Conservation (phyloP, 2,329 filamentous ascomycete genomes). For the Gaeumannomyces tritici region DNA sequence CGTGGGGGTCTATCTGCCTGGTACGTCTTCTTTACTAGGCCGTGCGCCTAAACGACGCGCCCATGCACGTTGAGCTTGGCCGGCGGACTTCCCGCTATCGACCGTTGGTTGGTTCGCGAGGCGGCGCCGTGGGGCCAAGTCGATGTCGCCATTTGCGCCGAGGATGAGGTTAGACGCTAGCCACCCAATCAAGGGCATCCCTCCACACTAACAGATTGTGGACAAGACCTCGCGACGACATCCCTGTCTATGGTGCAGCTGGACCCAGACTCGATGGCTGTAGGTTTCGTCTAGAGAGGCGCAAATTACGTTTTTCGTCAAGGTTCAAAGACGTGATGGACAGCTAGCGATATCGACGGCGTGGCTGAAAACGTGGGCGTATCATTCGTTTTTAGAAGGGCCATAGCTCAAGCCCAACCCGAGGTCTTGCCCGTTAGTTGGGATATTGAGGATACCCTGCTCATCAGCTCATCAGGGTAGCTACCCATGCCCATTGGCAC, state of each 20-base stretch:
- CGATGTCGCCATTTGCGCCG: neutral
- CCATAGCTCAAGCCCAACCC: too few relatives aligned
- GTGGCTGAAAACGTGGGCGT: neutral
- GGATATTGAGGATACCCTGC: neutral
- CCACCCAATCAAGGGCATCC: neutral
- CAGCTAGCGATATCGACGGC: too few relatives aligned
- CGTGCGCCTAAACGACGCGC: too few relatives aligned
- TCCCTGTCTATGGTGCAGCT: neutral
- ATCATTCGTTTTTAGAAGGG: neutral
- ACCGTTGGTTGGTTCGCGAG: neutral
- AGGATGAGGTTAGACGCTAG: neutral
- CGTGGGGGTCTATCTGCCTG: neutral
- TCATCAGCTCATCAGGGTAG: too few relatives aligned
- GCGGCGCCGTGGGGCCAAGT: neutral
- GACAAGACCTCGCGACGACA: neutral
- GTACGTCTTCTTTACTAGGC: too few relatives aligned
- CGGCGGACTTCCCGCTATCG: too few relatives aligned
- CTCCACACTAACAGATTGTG: neutral
- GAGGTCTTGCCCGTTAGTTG: too few relatives aligned
- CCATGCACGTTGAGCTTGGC: neutral
- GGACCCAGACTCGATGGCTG: neutral
- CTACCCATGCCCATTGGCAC: neutral
- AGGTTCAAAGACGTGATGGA: neutral
- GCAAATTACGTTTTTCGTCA: neutral
- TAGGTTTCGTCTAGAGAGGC: neutral